These are phyloP conservation scores for Rhododendron kiyosumense DNA, from an alignment of 148 eudicot species.

Conservation along the genomic window DNA sequence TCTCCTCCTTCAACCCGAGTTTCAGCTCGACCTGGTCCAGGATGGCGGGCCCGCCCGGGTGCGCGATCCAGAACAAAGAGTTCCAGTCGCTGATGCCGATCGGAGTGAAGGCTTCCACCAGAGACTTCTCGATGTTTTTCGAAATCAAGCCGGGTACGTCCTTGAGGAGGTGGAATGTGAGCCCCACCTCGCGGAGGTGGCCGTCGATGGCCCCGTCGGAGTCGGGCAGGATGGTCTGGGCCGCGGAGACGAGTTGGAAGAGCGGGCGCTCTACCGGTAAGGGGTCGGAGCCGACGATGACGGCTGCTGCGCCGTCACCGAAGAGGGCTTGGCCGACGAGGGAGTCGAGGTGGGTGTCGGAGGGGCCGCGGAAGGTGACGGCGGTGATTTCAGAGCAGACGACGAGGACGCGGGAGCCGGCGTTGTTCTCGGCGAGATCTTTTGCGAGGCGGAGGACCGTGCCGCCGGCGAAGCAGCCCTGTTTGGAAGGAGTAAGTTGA, in stretches of 20 bases:
- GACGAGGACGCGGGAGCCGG: not conserved
- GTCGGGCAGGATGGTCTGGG: constrained; percentile 12
- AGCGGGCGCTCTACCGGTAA: constrained; percentile 7
- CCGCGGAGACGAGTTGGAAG: constrained; percentile 9
- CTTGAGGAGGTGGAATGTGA: constrained; percentile 10
- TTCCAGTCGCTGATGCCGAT: constrained; percentile 6
- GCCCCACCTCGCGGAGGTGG: constrained; percentile 15
- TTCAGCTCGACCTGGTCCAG: not conserved
- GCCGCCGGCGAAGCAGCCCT: constrained; percentile 2
- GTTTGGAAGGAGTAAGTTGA: not conserved
- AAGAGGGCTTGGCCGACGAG: constrained; percentile 5
- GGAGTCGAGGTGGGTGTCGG: constrained; percentile 6
- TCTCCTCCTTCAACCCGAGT: not conserved
- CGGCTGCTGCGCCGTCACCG: constrained; percentile 4
- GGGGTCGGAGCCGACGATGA: constrained; percentile 5
- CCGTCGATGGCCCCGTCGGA: constrained; percentile 15
- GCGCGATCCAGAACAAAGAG: constrained; percentile 2
- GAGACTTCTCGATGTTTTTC: constrained; percentile 14
- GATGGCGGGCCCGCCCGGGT: not conserved
- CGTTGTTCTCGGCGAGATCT: constrained; percentile 7
- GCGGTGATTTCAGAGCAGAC: constrained; percentile 7
- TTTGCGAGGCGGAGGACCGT: constrained; percentile 6
- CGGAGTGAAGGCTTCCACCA: not conserved
- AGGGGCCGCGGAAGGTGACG: not conserved
- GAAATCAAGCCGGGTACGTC: constrained; percentile 12